Percentiles rank a stretch among this genome's conserved stretches.
Evolutionary conservation across 2,329 filamentous ascomycete genomes (phyloP).

Genomic region (Epichloe amarillans): DNA sequence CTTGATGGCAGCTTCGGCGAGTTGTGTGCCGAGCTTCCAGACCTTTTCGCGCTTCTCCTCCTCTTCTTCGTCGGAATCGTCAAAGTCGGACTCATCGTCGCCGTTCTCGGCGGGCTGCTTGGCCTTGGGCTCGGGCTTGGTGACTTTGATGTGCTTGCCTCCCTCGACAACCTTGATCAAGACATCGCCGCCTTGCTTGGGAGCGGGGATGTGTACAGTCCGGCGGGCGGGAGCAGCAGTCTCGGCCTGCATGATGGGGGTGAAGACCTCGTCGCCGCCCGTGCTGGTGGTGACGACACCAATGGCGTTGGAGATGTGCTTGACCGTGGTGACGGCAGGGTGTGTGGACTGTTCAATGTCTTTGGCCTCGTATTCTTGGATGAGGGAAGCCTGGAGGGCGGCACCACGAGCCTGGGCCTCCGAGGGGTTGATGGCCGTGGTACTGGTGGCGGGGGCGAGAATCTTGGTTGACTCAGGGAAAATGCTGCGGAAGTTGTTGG

Average conservation of each 20-base stretch:
- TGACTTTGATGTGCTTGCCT: slow-evolving; percentile 81
- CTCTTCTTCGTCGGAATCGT: slow-evolving; percentile 57
- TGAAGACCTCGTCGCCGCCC: slow-evolving; percentile 57
- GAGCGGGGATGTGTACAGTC: slow-evolving; percentile 62
- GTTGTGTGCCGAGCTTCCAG: slow-evolving; percentile 72
- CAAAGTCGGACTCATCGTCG: slow-evolving; percentile 42
- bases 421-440: slow-evolving; percentile 79
- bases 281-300: slow-evolving; percentile 59
- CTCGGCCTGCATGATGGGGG: slow-evolving; percentile 68
- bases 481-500: slow-evolving; percentile 60
- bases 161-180: slow-evolving; percentile 83
- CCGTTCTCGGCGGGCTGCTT: slow-evolving; percentile 56
- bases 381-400: slow-evolving; percentile 85
- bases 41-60: slow-evolving; percentile 82
- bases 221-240: slow-evolving; percentile 83
- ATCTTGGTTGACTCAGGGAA: slow-evolving; percentile 73
- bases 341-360: slow-evolving; percentile 96
- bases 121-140: slow-evolving; percentile 68
- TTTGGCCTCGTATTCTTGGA: slow-evolving; percentile 84
- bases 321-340: slow-evolving; percentile 84
- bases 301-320: slow-evolving; percentile 78
- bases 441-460: slow-evolving; percentile 67
- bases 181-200: slow-evolving; percentile 74
- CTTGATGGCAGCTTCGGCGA: slow-evolving; percentile 77
- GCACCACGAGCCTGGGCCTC: slow-evolving; percentile 82